phyloP scores from a whole-genome alignment of 2,329 filamentous ascomycete genomes.

The Cytospora schulzeri region DNA sequence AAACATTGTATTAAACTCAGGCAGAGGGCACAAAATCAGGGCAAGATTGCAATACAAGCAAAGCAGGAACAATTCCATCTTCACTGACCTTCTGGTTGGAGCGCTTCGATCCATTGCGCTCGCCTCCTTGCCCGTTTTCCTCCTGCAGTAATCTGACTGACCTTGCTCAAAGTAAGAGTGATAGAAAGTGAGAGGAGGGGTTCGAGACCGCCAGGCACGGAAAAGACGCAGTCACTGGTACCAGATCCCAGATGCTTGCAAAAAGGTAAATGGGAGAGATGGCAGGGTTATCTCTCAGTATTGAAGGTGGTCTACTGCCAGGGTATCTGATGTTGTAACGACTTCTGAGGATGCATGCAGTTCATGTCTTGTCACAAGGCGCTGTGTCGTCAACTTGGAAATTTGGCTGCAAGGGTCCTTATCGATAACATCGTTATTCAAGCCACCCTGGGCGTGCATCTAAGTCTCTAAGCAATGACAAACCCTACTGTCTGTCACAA shows the following conservation, averaged over 20 bases:
- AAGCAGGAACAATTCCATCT: background rate
- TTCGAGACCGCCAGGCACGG: background rate
- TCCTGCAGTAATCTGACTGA: background rate
- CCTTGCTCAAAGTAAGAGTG: background rate
- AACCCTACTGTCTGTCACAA: too few species aligned
- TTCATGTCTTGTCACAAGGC: constrained; percentile 6
- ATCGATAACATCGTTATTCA: constrained; percentile 7
- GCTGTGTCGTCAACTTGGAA: constrained; percentile 14
- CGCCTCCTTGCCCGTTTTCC: background rate
- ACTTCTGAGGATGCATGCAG: background rate
- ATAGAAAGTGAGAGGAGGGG: too few species aligned
- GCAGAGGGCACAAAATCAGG: background rate
- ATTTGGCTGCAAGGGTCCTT: constrained; percentile 15
- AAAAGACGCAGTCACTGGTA: background rate
- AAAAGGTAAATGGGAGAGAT: background rate
- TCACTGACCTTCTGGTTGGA: constrained; percentile 27
- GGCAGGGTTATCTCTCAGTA: background rate
- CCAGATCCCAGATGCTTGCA: background rate
- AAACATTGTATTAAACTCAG: background rate
- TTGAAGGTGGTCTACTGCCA: background rate
- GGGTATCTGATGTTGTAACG: background rate
- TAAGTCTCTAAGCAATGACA: background rate
- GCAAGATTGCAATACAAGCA: background rate
- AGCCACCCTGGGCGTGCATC: background rate
- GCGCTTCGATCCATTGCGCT: constrained; percentile 25